Evolutionary conservation across 306 rosid genomes (phyloP), one percentile per base, ranked within the genome.

Genomic region (Vicia sativa): DNA sequence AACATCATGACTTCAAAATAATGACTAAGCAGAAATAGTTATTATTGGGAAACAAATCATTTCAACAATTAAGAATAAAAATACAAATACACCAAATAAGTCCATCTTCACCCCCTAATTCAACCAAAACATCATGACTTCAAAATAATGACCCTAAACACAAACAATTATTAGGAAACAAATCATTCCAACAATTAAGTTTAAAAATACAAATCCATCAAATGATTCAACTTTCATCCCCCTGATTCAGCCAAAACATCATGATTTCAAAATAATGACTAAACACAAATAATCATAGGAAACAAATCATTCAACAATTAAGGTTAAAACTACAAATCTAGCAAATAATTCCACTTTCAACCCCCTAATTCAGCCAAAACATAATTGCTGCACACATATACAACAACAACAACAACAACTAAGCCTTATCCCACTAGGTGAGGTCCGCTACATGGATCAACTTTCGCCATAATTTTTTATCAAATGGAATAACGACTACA

Each of bases 171-270:
- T 9, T 2, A 1, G n/a, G n/a, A 34, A 58, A 15, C n/a, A 35
- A 49, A 77, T 73, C 62, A 56, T 57, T 49, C 57, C 39, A 68
- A 41, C 50, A 23, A 19, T 18, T 26, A 56, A 68, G 53, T 57
- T 28, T 66, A 48, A 18, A 41, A 34, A 61, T 58, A 18, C 13
- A 52, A 63, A 63, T 13, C 48, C 12, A 7, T 25, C 66, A 16
- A 43, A 55, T 38, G 42, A 67, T 3, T 56, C 60, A 54, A 34
- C 41, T n/a, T 58, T n/a, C 68, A 10, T 3, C 29, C 21, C 48
- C 10, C 29, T 42, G 28, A 54, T 45, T 60, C 50, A 37, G 10
- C 42, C 69, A 23, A 61, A 61, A 52, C 37, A 55, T 46, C 14
- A 13, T 3, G 15, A 28, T 11, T 7, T 56, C 10, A 8, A 56